Conservation (phyloP, 768 basidiomycete species). For the Mycena leptocephala region DNA sequence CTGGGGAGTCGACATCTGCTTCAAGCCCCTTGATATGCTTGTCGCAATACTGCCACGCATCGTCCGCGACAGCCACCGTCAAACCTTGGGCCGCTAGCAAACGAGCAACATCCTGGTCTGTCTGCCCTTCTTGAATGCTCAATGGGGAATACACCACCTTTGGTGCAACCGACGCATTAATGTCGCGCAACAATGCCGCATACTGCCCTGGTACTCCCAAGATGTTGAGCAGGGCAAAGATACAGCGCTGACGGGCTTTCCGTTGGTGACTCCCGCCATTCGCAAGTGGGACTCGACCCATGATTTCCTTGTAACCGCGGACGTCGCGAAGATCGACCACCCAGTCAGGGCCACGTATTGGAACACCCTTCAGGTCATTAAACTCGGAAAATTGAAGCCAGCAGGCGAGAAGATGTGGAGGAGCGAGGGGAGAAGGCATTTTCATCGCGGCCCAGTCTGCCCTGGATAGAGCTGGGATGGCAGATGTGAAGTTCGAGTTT, state of each 20-base stretch:
- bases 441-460: not conserved
- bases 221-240: not conserved
- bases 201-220: not conserved
- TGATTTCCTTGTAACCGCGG: not conserved
- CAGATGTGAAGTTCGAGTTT: no score
- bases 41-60: not conserved
- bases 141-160: not conserved
- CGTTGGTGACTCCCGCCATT: not conserved
- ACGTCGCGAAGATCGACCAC: not conserved
- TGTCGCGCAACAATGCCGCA: not conserved
- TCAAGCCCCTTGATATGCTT: no score
- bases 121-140: not conserved
- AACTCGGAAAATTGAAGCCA: not conserved
- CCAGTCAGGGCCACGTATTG: not conserved
- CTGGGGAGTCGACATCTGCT: no score
- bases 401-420: not conserved
- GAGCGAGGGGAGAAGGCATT: not conserved
- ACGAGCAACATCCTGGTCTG: not conserved
- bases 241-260: not conserved
- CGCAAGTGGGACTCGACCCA: not conserved
- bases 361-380: not conserved
- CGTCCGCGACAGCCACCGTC: not conserved
- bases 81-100: not conserved
- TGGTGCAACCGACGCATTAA: not conserved
- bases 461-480: not conserved